Base-by-base conservation (phyloP, 2,329 filamentous ascomycete species). In the Hawksworthiomyces lignivorus region DNA sequence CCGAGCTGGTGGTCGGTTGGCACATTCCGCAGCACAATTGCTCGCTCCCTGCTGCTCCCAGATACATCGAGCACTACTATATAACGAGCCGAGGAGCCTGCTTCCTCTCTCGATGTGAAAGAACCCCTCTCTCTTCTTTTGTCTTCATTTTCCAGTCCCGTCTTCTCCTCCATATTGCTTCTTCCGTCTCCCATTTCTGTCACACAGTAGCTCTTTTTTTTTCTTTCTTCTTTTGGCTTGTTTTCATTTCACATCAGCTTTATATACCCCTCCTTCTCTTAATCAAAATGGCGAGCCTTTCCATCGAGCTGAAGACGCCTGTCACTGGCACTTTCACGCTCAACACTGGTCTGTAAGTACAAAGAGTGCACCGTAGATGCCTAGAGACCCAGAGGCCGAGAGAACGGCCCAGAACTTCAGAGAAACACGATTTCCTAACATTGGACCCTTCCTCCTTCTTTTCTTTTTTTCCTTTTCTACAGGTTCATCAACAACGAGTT, bases 401-500 rank as follows among this genome's bases (percentile, higher is more conserved):
- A n/a, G n/a, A n/a, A n/a, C n/a, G n/a, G n/a, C n/a, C n/a, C n/a
- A n/a, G n/a, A n/a, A n/a, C n/a, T n/a, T n/a, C n/a, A n/a, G n/a
- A n/a, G n/a, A n/a, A 12, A 26, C 24, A 12, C 24, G 24, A 26
- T 26, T 8, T 8, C 17, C 7, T 39, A 32, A 7, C 14, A 18
- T 29, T n/a, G n/a, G n/a, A n/a, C n/a, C n/a, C n/a, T n/a, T n/a
- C n/a, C n/a, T n/a, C n/a, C n/a, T n/a, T n/a, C n/a, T n/a, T n/a
- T n/a, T n/a, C n/a, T 22, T 7, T 31, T 45, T 10, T 11, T 47
- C 33, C 24, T 14, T 27, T 7, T 7, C 7, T 17, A 9, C 56
- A 87, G 83, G 48, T 92, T 87, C 75, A 92, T 94, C 76, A 89
- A 92, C 77, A 89, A 90, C 65, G 84, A 96, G 67, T 96, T 82